Conservation (phyloP, 108 stramenopile genomes). For the Nitzschia palea region DNA sequence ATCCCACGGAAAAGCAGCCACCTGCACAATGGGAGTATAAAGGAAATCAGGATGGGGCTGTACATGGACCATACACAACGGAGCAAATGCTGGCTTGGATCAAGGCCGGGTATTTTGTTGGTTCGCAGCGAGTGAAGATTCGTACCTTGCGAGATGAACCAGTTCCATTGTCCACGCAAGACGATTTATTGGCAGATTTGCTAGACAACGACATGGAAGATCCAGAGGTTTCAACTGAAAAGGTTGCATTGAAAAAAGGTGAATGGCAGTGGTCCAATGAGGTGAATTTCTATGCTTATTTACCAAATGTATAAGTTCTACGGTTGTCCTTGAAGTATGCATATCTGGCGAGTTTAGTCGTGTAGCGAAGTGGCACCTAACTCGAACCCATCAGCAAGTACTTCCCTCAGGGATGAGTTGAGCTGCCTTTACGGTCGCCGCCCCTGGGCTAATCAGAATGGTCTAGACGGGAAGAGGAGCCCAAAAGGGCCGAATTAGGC, state of each 20-base stretch:
- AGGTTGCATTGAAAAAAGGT: constrained; percentile 7
- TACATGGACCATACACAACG: constrained; percentile 81
- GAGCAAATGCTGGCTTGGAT: constrained; percentile 82
- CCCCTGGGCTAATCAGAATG: no score
- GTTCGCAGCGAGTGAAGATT: constrained; percentile 70
- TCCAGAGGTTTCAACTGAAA: constrained; percentile 22
- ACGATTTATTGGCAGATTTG: constrained; percentile 81
- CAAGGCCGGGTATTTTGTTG: constrained; percentile 80
- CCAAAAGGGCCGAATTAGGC: no score
- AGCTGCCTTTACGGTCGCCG: no score
- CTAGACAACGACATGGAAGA: constrained; percentile 67
- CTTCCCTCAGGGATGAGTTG: no score
- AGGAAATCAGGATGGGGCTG: constrained; percentile 72
- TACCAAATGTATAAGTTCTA: not conserved
- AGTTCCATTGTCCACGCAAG: constrained; percentile 18
- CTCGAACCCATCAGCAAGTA: no score
- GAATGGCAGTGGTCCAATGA: constrained; percentile 38
- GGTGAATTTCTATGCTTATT: constrained; percentile 17
- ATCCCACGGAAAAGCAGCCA: constrained; percentile 13
- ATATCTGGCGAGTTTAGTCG: no score
- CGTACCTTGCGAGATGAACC: constrained; percentile 36
- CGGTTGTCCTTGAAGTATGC: not conserved
- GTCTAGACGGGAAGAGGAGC: no score
- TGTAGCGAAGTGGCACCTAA: no score
- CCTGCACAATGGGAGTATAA: constrained; percentile 67